Conservation (phyloP, 805 yeast species). For the Wickerhamomyces subpelliculosus region DNA sequence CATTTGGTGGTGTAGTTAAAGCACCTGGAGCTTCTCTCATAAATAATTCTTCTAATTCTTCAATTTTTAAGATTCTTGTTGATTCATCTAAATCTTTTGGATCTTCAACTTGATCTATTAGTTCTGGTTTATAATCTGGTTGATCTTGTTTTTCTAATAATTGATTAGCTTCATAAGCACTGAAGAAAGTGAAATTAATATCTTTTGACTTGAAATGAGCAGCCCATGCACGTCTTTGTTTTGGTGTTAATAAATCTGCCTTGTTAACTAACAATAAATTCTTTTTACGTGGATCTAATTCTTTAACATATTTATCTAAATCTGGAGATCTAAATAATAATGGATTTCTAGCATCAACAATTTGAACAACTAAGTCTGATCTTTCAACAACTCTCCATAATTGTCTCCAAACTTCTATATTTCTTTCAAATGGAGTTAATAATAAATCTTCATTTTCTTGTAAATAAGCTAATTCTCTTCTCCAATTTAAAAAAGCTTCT, state of each 20-base stretch:
- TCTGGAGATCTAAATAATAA: conserved; percentile 83
- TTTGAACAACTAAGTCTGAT: conserved; percentile 89
- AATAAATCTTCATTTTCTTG: conserved; percentile 81
- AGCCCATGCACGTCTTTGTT: conserved; percentile 85
- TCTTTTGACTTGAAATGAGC: conserved; percentile 59
- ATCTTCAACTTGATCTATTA: conserved; percentile 2
- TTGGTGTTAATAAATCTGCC: conserved; percentile 76
- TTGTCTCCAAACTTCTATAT: conserved; percentile 96
- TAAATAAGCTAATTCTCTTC: conserved; percentile 78
- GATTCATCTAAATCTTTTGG: conserved; percentile 32
- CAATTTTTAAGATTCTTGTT: conserved; percentile 69
- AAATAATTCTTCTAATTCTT: conserved; percentile 79
- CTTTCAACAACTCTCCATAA: conserved; percentile 97
- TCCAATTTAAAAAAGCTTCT: conserved; percentile 89
- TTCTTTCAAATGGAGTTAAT: conserved; percentile 94
- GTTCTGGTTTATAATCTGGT: conserved; percentile 22
- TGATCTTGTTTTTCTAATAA: conserved; percentile 55
- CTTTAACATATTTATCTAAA: conserved; percentile 76
- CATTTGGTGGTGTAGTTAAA: conserved; percentile 45
- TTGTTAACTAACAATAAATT: conserved; percentile 85
- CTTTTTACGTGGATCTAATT: conserved; percentile 65
- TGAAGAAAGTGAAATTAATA: conserved; percentile 86
- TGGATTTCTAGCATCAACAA: conserved; percentile 97
- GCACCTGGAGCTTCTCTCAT: conserved; percentile 72
- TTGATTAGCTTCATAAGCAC: conserved; percentile 82